These are phyloP conservation scores for Geotrichum fermentans DNA, from an alignment of 1,139 yeast species.

Conservation along the genomic window DNA sequence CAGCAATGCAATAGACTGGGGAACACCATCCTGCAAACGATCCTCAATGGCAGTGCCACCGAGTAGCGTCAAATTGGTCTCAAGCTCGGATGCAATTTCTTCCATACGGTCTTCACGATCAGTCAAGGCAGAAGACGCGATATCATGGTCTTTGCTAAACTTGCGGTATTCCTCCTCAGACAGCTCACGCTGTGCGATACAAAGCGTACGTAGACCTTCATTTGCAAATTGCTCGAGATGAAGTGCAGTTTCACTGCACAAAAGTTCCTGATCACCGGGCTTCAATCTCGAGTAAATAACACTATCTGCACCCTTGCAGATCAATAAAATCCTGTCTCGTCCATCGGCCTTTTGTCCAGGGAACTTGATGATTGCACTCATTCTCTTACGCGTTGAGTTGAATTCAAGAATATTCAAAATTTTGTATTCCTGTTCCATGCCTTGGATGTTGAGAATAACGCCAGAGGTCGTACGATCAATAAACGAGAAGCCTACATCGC, in stretches of 20 bases:
- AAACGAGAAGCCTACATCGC: constrained; percentile 84
- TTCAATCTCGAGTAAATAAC: constrained; percentile 78
- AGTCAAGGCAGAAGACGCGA: constrained; percentile 65
- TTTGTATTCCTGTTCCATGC: constrained; percentile 61
- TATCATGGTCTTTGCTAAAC: constrained; percentile 67
- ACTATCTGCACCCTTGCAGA: constrained; percentile 97
- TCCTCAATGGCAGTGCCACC: constrained; percentile 98
- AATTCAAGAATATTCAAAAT: constrained; percentile 88
- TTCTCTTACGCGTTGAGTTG: constrained; percentile 93
- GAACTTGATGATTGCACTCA: constrained; percentile 90
- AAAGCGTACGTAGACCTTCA: constrained; percentile 90
- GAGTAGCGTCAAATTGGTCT: constrained; percentile 58
- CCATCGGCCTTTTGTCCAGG: constrained; percentile 61
- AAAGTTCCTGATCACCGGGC: constrained; percentile 22
- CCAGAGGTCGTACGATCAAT: constrained; percentile 68
- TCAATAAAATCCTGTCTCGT: constrained; percentile 73
- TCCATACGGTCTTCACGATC: constrained; percentile 76
- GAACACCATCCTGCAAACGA: constrained; percentile 88
- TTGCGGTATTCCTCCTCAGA: constrained; percentile 53
- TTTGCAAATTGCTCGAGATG: constrained; percentile 87
- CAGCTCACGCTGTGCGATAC: constrained; percentile 78
- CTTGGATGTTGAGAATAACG: constrained; percentile 66
- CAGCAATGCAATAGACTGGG: constrained; percentile 77
- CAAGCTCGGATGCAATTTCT: constrained; percentile 70
- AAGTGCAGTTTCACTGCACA: constrained; percentile 50